phyloP scores from a whole-genome alignment of 306 rosid species.

The Quercus agrifolia region DNA sequence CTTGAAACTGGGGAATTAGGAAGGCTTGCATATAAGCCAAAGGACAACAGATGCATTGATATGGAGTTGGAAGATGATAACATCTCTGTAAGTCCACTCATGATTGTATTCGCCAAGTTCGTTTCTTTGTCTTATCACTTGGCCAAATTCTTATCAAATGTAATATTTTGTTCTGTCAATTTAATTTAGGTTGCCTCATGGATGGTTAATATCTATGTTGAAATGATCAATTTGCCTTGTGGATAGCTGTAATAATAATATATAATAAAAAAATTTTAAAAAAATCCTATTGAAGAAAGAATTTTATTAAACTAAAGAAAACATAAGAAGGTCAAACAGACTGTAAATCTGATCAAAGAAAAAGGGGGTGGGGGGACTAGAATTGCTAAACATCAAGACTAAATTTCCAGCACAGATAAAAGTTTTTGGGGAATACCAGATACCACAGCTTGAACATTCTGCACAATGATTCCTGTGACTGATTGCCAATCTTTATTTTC shows the following conservation, averaged over 20 bases:
- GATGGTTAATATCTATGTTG: neutral
- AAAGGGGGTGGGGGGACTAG: neutral
- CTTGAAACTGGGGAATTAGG: constrained; percentile 46
- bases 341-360: neutral
- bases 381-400: neutral
- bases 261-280: too few species aligned
- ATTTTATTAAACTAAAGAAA: neutral
- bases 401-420: neutral
- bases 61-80: constrained; percentile 25
- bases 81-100: constrained; percentile 34
- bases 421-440: too few species aligned
- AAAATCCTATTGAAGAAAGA: neutral
- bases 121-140: neutral
- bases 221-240: neutral
- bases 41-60: constrained; percentile 10
- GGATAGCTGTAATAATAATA: neutral
- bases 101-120: constrained; percentile 8
- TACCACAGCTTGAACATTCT: too few species aligned
- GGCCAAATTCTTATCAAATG: neutral
- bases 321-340: neutral
- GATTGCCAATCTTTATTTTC: neutral
- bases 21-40: constrained; percentile 31
- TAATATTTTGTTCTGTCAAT: neutral
- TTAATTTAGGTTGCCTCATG: neutral
- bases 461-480: neutral